These are phyloP conservation scores for Ephemerocybe angulata DNA, from an alignment of 768 basidiomycete genomes.

Conservation along the genomic window DNA sequence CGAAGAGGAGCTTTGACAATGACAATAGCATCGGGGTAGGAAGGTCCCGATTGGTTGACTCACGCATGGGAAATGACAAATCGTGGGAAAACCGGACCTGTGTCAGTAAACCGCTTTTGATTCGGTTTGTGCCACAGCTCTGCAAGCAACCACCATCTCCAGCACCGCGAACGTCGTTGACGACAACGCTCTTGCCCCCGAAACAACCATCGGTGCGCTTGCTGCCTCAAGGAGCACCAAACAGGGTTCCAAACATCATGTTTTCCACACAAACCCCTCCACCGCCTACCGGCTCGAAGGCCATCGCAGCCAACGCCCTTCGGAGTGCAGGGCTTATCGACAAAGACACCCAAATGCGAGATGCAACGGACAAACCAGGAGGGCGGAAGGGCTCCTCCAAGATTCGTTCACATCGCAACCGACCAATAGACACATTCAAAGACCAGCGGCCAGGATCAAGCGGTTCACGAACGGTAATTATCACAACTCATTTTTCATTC, in stretches of 20 bases:
- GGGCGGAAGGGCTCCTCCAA: slow-evolving; percentile 69
- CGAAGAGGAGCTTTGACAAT: slow-evolving; percentile 14
- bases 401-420: slow-evolving; percentile 55
- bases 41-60: not conserved
- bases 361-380: slow-evolving; percentile 63
- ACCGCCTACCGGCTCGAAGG: slow-evolving; percentile 52
- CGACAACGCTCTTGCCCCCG: not conserved
- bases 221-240: not conserved
- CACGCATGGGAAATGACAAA: slow-evolving; percentile 3
- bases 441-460: slow-evolving; percentile 42
- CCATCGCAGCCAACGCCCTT: slow-evolving; percentile 58
- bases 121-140: slow-evolving; percentile 33
- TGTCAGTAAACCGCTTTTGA: slow-evolving; percentile 19
- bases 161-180: not conserved
- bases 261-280: slow-evolving; percentile 52
- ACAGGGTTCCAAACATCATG: slow-evolving; percentile 28
- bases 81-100: slow-evolving; percentile 23
- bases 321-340: slow-evolving; percentile 74
- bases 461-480: slow-evolving; percentile 64
- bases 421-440: slow-evolving; percentile 57
- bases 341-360: slow-evolving; percentile 72
- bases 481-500: slow-evolving; percentile 32
- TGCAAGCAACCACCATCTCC: slow-evolving; percentile 10
- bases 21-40: not conserved
- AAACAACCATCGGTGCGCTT: not conserved